Evolutionary conservation across 2,329 filamentous ascomycete genomes (phyloP).

Genomic region (Colletotrichum lindemuthianum): DNA sequence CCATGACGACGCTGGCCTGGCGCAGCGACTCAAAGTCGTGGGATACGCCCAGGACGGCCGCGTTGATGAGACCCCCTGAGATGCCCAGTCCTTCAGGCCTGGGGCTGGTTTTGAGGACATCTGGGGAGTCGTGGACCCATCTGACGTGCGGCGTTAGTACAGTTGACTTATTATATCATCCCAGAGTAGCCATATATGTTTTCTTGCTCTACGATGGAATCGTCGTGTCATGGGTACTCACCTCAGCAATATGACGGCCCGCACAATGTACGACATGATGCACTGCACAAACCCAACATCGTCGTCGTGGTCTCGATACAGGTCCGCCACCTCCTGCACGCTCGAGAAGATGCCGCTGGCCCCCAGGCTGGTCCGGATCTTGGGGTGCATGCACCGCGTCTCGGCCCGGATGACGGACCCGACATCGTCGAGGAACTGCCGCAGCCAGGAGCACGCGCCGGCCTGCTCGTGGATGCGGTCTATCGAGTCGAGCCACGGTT

Average conservation of each 20-base stretch:
- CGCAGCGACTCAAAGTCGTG: constrained; percentile 4
- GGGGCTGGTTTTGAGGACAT: background rate
- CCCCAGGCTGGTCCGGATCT: constrained; percentile 6
- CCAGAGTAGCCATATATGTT: too few species aligned
- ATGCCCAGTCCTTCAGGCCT: constrained; percentile 9
- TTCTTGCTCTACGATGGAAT: too few species aligned
- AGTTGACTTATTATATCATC: too few species aligned
- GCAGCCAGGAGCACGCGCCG: constrained; percentile 4
- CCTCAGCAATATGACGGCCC: constrained; percentile 1
- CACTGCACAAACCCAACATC: constrained; percentile 8
- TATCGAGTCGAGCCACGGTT: constrained; percentile 4
- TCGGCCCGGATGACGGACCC: constrained; percentile 1
- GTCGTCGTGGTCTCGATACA: constrained; percentile 9
- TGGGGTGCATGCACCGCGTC: constrained; percentile 7
- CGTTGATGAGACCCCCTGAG: constrained; percentile 6
- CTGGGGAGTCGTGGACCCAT: constrained; percentile 15
- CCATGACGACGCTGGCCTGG: constrained; percentile 6
- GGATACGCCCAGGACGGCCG: constrained; percentile 1
- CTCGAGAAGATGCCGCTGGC: constrained; percentile 6
- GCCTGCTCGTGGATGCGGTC: constrained; percentile 9
- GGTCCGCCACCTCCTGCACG: constrained; percentile 5
- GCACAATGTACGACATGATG: constrained; percentile 5
- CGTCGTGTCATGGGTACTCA: background rate
- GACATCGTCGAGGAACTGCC: constrained; percentile 7
- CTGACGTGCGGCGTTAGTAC: background rate